These are phyloP conservation scores for Cladosporium sp. DNA, from an alignment of 2,329 filamentous ascomycete species.

Conservation along the genomic window DNA sequence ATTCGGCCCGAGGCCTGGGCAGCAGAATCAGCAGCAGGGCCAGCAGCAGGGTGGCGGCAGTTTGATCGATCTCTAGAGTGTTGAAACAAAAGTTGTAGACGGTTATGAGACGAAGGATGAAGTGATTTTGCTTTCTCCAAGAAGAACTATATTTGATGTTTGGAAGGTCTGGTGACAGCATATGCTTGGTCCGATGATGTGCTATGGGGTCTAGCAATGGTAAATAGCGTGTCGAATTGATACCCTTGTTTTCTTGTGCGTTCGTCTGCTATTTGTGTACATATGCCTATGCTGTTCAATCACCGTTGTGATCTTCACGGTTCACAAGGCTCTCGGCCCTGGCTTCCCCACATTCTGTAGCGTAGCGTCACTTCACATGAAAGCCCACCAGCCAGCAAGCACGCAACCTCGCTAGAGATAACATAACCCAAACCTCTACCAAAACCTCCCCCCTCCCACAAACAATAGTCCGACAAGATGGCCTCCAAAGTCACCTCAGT, in stretches of 20 bases:
- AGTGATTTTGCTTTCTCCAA: not conserved
- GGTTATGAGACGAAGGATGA: not conserved
- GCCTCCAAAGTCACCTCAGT: slow-evolving; percentile 26
- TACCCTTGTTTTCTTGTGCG: slow-evolving; percentile 7
- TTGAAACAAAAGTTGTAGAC: not conserved
- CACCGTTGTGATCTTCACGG: not conserved
- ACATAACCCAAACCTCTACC: not conserved
- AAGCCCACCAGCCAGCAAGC: not conserved
- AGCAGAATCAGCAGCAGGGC: slow-evolving; percentile 34
- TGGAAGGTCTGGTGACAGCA: not conserved
- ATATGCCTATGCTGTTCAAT: not conserved
- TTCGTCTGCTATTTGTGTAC: not conserved
- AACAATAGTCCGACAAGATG: slow-evolving; percentile 14
- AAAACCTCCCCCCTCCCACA: not conserved
- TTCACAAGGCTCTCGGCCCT: not conserved
- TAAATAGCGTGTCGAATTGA: slow-evolving; percentile 12
- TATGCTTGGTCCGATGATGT: not conserved
- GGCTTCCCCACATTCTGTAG: not conserved
- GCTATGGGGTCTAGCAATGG: not conserved
- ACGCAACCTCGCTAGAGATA: not conserved
- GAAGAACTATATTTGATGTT: not conserved
- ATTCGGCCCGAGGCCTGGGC: slow-evolving; percentile 49
- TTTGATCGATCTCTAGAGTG: slow-evolving; percentile 52
- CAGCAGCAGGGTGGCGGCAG: slow-evolving; percentile 41
- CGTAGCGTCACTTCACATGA: slow-evolving; percentile 4